phyloP scores from a whole-genome alignment of 2,329 filamentous ascomycete genomes.

The Albifimbria verrucaria region DNA sequence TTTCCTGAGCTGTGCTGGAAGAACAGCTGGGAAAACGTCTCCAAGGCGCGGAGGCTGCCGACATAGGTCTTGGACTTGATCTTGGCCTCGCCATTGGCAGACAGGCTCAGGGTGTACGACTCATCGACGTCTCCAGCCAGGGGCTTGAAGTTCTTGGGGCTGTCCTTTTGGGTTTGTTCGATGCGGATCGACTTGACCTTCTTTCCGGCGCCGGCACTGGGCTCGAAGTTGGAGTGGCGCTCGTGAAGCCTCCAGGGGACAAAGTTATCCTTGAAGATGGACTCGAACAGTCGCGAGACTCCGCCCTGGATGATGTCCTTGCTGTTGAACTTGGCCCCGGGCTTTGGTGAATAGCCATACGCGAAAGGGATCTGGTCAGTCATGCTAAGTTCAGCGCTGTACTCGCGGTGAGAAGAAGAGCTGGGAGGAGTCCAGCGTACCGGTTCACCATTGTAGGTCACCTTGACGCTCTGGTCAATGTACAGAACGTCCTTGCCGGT shows the following conservation, averaged over 20 bases:
- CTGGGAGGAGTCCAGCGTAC: conserved; percentile 45
- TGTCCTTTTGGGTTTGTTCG: conserved; percentile 50
- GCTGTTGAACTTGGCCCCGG: conserved; percentile 40
- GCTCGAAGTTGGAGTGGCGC: conserved; percentile 63
- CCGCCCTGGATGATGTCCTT: conserved; percentile 53
- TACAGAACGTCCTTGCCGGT: conserved; percentile 52
- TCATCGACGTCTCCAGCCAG: conserved; percentile 66
- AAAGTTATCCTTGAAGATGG: conserved; percentile 65
- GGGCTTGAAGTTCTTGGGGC: conserved; percentile 58
- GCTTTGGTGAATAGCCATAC: conserved; percentile 38
- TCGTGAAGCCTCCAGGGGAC: conserved; percentile 76
- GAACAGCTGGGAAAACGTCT: conserved; percentile 78
- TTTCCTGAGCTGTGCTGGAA: conserved; percentile 61
- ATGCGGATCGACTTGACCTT: conserved; percentile 60
- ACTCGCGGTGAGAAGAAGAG: conserved; percentile 16
- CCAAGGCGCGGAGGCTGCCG: conserved; percentile 70
- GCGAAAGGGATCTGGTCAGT: conserved; percentile 45
- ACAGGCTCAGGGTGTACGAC: conserved; percentile 67
- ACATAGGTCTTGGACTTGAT: conserved; percentile 64
- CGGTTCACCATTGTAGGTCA: conserved; percentile 57
- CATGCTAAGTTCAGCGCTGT: conserved; percentile 28
- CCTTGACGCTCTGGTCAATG: conserved; percentile 46
- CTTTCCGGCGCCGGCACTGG: conserved; percentile 38
- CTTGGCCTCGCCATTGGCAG: conserved; percentile 52
- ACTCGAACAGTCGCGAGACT: conserved; percentile 56